Evolutionary conservation across 2,329 filamentous ascomycete species (phyloP), one percentile per base, ranked within the genome.

Genomic region (Fulvia fulva): DNA sequence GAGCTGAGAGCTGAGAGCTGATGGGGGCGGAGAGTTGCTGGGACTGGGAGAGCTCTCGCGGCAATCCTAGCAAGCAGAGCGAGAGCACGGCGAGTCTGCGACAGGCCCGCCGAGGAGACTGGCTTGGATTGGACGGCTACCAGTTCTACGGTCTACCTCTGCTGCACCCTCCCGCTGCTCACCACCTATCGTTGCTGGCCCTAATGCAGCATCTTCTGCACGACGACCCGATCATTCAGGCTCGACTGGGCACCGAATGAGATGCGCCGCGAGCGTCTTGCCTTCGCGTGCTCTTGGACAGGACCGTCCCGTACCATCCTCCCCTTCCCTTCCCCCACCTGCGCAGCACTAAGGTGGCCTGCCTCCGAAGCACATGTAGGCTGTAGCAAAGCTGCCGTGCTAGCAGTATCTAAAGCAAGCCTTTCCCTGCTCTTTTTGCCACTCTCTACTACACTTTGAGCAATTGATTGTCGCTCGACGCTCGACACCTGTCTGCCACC

Each of bases 381-480:
- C n/a, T n/a, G n/a, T n/a, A 47, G 52, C 21, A 50, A 52, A 52
- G 50, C 28, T 41, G 50, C 28, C n/a, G 47, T 50, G 50, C 22
- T 51, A 45, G 52, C 34, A 63, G 57, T 65, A 65, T 65, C 57
- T 61, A 55, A 64, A 68, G 63, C 65, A 76, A 74, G 68, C 64
- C 56, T 64, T 57, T 64, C 63, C 66, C 63, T 66, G 66, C 63
- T 60, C 56, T 25, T 52, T 53, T 65, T 58, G 65, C 64, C 63
- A 64, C 65, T 59, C 56, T 59, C 55, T 58, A 62, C 61, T 32
- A 60, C 58, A 53, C 53, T 66, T 66, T 54, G 56, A 68, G 65
- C 62, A 68, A 41, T 61, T 66, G 65, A 69, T 69, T 67, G 64
- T 67, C 65, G 65, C 56, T 65, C 65, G 23, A 59, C 49, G 44